Conservation (phyloP, 2,329 filamentous ascomycete genomes). For the Calycina herbarum region DNA sequence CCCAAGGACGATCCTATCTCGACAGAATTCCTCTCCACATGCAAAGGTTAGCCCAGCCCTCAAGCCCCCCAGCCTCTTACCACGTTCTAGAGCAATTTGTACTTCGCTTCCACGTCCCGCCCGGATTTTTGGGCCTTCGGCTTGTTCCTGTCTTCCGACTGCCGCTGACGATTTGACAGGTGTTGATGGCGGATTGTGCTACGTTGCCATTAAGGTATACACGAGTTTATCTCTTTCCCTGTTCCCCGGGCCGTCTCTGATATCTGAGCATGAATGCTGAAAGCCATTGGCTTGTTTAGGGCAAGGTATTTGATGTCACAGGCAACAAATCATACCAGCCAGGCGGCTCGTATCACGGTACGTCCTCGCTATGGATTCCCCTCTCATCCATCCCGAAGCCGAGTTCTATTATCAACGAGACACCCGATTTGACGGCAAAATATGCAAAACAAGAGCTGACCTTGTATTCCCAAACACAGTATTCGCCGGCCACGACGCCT, state of each 20-base stretch:
- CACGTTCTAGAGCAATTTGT: background rate
- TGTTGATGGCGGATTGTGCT: constrained; percentile 62
- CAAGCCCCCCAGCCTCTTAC: background rate
- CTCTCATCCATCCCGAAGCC: background rate
- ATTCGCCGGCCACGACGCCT: constrained; percentile 93
- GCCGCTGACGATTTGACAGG: constrained; percentile 46
- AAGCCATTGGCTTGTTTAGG: constrained; percentile 50
- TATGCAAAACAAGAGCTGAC: constrained; percentile 6
- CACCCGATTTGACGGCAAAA: background rate
- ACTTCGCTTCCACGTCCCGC: background rate
- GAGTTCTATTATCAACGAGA: background rate
- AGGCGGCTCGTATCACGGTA: constrained; percentile 83
- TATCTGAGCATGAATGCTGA: constrained; percentile 1
- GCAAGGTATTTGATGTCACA: constrained; percentile 90
- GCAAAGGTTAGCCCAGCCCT: constrained; percentile 65
- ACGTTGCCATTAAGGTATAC: constrained; percentile 68
- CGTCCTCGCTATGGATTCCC: constrained; percentile 31
- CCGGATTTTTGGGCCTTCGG: constrained; percentile 5
- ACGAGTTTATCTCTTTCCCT: constrained; percentile 2
- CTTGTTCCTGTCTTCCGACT: too few species aligned
- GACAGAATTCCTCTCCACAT: constrained; percentile 74
- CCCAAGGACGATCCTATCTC: constrained; percentile 88
- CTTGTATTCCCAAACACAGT: constrained; percentile 53
- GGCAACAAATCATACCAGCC: constrained; percentile 85
- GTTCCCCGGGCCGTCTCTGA: constrained; percentile 13